Conservation (phyloP, 2,329 filamentous ascomycete species). For the Colletotrichum sp. region DNA sequence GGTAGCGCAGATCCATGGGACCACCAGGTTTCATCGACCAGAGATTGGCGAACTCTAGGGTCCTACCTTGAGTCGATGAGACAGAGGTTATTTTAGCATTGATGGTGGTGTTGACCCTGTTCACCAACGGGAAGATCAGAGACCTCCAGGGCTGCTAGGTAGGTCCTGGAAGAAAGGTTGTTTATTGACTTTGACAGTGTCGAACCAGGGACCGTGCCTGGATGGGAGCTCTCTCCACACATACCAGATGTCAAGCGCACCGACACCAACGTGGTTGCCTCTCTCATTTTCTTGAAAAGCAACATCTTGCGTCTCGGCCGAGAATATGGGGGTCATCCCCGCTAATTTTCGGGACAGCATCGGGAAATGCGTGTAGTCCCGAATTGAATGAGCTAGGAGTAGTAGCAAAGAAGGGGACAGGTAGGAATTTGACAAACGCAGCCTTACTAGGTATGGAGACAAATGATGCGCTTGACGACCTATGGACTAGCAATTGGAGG, state of each 20-base stretch:
- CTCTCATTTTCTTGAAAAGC: neutral
- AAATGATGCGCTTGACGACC: neutral
- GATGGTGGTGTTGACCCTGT: neutral
- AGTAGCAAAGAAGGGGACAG: neutral
- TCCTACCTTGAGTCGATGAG: neutral
- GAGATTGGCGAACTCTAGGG: neutral
- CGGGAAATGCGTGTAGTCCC: rapidly evolving
- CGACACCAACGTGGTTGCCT: neutral
- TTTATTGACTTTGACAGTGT: neutral
- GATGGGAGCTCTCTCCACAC: neutral
- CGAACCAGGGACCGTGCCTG: neutral
- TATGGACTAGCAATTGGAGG: neutral
- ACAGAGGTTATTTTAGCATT: constrained; percentile 20
- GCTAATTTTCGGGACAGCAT: neutral
- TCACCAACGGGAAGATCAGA: neutral
- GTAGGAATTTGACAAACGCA: neutral
- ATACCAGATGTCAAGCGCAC: neutral
- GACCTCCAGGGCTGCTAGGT: neutral
- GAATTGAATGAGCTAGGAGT: neutral
- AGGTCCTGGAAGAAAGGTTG: neutral
- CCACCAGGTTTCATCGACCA: neutral
- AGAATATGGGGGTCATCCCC: neutral
- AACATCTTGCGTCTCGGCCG: neutral
- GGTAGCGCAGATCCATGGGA: neutral
- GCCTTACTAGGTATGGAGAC: rapidly evolving